Percentiles rank a stretch among this genome's conserved stretches.
Conservation (phyloP, 78 protist species). For the Monocercomonoides exilis region DNA sequence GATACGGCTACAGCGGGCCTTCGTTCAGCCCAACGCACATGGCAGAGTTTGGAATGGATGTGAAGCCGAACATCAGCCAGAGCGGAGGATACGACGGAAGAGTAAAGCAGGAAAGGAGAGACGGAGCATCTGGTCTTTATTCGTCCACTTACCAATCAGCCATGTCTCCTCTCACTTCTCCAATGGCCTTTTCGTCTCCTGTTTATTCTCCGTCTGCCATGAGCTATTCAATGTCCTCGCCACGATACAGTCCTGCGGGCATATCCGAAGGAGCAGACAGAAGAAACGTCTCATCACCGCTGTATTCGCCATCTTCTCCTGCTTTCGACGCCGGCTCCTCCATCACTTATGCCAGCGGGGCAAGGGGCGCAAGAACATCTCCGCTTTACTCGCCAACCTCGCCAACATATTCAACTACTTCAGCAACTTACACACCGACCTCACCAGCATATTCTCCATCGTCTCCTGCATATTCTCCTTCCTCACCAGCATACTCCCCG, state of each 20-base stretch:
- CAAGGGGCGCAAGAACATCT: constrained; percentile 51
- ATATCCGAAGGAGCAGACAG: constrained; percentile 49
- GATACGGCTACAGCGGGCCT: neutral
- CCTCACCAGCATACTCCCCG: constrained; percentile 55
- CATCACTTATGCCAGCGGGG: constrained; percentile 63
- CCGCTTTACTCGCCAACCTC: constrained; percentile 68
- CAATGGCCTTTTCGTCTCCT: constrained; percentile 40
- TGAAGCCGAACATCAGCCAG: neutral
- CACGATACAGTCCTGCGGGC: constrained; percentile 31
- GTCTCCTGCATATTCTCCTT: constrained; percentile 55
- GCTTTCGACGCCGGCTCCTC: constrained; percentile 47
- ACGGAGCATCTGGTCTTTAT: constrained; percentile 24
- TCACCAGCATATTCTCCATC: constrained; percentile 64
- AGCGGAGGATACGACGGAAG: neutral
- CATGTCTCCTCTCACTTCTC: constrained; percentile 23
- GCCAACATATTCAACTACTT: constrained; percentile 64
- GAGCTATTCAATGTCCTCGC: constrained; percentile 2
- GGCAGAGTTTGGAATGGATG: neutral
- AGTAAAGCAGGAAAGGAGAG: neutral
- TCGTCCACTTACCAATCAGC: constrained; percentile 37
- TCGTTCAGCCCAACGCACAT: neutral
- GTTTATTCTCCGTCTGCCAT: constrained; percentile 45
- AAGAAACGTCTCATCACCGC: constrained; percentile 56
- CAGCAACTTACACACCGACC: constrained; percentile 75
- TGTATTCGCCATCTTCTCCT: constrained; percentile 46